These are phyloP conservation scores for Ceratobasidium sp. DNA, from an alignment of 1,284 basidiomycete species.

Conservation along the genomic window DNA sequence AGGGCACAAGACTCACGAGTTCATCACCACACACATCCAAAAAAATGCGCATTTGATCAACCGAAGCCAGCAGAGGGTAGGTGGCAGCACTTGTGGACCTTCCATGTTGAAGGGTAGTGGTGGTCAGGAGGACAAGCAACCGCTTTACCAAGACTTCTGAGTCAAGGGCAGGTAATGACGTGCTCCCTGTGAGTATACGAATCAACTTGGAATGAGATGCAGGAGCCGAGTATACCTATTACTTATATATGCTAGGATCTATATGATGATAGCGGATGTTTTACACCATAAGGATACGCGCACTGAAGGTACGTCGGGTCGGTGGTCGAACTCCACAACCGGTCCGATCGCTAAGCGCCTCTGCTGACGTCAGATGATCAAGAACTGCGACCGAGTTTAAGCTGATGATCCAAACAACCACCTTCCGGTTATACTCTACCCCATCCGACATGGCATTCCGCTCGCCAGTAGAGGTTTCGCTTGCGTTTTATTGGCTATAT, in stretches of 20 bases:
- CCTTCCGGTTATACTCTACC: background rate
- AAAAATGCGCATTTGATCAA: conserved; percentile 38
- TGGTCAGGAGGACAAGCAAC: background rate
- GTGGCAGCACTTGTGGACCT: background rate
- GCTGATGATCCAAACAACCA: background rate
- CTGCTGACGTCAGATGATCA: conserved; percentile 1
- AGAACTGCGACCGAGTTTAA: background rate
- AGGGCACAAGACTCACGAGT: conserved; percentile 10
- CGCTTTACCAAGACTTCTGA: background rate
- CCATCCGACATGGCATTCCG: background rate
- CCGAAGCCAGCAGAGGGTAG: background rate
- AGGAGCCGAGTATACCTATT: background rate
- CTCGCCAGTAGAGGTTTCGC: background rate
- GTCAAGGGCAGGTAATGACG: conserved; percentile 19
- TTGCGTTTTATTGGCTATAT: background rate
- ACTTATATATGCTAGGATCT: background rate
- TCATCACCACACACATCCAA: conserved; percentile 31
- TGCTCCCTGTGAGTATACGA: background rate
- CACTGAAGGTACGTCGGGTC: background rate
- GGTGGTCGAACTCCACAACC: conserved; percentile 2
- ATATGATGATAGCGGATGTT: background rate
- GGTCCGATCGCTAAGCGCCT: conserved; percentile 26
- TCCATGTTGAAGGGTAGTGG: conserved; percentile 16
- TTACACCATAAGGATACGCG: conserved; percentile 18
- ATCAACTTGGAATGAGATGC: background rate